Base-by-base conservation (phyloP, 2,329 filamentous ascomycete species). In the Calonectria hawksworthii region DNA sequence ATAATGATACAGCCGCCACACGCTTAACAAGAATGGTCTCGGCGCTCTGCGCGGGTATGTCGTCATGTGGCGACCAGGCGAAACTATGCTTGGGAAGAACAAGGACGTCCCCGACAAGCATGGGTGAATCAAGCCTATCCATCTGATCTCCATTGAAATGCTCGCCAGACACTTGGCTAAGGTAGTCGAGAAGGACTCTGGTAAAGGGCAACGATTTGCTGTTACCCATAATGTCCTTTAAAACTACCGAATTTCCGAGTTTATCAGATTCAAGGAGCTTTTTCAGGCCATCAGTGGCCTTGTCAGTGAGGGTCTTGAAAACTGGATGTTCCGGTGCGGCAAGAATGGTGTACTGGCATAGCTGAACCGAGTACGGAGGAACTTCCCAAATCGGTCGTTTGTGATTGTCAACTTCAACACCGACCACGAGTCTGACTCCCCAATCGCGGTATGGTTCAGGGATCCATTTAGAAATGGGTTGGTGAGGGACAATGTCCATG, bases 271-370 rank as follows among this genome's bases (percentile, higher is more conserved):
- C 68, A 2, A 81, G 38, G 2, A 83, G 75, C 5, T 67, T 67
- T 28, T 78, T 67, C 5, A 85, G 77, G 38, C 78, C 79, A 1
- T 68, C 87, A 0, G 91, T 92, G 76, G 94, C 92, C 74, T 89
- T 90, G 8, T 92, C 89, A 10, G 95, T 92, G 65, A 94, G 88
- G 61, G 93, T 91, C 67, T 91, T 87, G 14, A 95, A 87, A 23
- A 94, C 89, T 1, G 93, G 93, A 78, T 95, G 93, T 2, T 92
- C 92, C 0, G 93, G 92, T 82, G 95, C 95, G n/a, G 92, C 86
- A 78, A 94, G 91, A 56, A 95, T 93, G 1, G 93, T 94, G 91
- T 94, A 95, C 80, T 95, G 93, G 80, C 93, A 94, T 82, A 95
- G 93, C 80, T 94, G 93, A 68, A 95, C 91, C 16, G 93, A 93